A percentile compares a stretch with the other conserved stretches of the same genome.
phyloP scores from a whole-genome alignment of 176 grass and related monocot genomes.

The Oryza rufipogon region DNA sequence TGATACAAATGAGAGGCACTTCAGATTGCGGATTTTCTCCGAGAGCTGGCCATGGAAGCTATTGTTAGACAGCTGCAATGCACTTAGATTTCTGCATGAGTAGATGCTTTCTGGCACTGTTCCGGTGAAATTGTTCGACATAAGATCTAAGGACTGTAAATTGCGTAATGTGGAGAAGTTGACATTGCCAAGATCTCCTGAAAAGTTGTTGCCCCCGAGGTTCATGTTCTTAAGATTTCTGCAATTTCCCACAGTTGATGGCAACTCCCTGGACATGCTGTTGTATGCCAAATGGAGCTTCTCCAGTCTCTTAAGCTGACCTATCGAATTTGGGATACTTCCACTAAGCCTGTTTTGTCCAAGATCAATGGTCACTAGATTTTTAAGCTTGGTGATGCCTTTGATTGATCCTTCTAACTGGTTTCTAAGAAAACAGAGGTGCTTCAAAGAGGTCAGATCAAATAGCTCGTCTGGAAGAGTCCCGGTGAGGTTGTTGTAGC shows the following conservation, averaged over 20 bases:
- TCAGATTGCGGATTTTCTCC: slow-evolving; percentile 4
- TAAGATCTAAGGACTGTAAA: slow-evolving; percentile 2
- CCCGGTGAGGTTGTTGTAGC: slow-evolving; percentile 31
- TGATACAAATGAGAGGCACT: slow-evolving; percentile 35
- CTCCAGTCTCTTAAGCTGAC: slow-evolving; percentile 15
- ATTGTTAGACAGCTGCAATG: slow-evolving; percentile 40
- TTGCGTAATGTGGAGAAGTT: slow-evolving; percentile 26
- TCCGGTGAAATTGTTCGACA: slow-evolving; percentile 13
- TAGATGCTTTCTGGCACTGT: slow-evolving; percentile 50
- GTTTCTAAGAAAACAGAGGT: slow-evolving; percentile 22
- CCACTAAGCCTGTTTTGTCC: not conserved
- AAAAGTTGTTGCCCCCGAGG: slow-evolving; percentile 25
- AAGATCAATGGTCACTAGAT: slow-evolving; percentile 3
- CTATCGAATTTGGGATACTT: slow-evolving; percentile 16
- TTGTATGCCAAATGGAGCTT: not conserved
- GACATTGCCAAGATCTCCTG: slow-evolving; percentile 13
- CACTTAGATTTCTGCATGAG: slow-evolving; percentile 42
- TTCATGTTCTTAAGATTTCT: not conserved
- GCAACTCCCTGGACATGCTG: slow-evolving; percentile 15
- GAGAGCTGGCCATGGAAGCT: slow-evolving; percentile 27
- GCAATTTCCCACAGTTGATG: slow-evolving; percentile 10
- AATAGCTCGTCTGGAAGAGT: slow-evolving; percentile 30
- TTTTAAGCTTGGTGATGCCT: too few relatives aligned
- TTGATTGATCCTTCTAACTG: too few relatives aligned
- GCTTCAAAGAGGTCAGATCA: slow-evolving; percentile 10